Conservation (phyloP, 148 eudicot species). For the Arbutus unedo region DNA sequence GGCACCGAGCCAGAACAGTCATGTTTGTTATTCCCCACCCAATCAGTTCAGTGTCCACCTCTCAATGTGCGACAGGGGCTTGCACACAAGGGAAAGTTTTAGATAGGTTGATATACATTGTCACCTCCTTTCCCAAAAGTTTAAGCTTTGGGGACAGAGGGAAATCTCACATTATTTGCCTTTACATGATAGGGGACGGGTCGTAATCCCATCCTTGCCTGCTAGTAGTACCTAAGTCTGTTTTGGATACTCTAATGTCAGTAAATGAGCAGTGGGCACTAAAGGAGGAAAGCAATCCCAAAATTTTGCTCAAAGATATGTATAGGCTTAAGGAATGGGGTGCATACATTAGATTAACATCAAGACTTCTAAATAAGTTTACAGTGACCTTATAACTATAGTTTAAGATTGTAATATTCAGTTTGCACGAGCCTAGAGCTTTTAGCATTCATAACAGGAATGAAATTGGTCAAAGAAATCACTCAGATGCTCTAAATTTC, state of each 20-base stretch:
- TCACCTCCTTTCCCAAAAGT: neutral
- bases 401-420: neutral
- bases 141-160: neutral
- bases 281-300: neutral
- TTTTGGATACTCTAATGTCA: neutral
- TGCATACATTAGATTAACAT: neutral
- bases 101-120: neutral
- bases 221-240: neutral
- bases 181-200: neutral
- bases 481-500: neutral
- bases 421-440: constrained; percentile 3
- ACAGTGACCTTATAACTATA: neutral
- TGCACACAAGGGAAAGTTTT: neutral
- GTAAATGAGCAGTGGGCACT: neutral
- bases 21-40: neutral
- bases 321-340: neutral
- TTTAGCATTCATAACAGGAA: neutral
- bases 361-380: neutral
- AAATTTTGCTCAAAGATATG: neutral
- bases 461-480: constrained; percentile 4
- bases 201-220: neutral
- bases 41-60: neutral
- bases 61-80: neutral
- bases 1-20: neutral
- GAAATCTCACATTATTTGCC: neutral